Base-by-base conservation (phyloP, 345 rosid genomes). In the Gossypium sturtianum region DNA sequence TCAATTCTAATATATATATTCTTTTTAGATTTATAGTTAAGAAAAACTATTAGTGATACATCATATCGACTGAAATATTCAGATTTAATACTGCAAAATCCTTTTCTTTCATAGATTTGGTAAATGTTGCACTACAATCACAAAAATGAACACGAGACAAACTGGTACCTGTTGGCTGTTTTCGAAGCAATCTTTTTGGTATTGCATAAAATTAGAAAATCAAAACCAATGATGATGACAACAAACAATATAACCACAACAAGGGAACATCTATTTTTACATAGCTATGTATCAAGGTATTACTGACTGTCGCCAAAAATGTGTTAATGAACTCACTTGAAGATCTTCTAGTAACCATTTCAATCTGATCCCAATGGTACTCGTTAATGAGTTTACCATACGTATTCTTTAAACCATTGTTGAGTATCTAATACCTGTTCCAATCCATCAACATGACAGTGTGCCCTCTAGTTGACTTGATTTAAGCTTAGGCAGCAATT, bases 401-500 rank as follows among this genome's bases (percentile, higher is more conserved):
- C 29, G 25, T 51, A 12, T 2, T 20, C 16, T n/a, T 8, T 16
- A 22, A 4, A 68, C 4, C 22, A 16, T 25, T 25, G 44, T 2
- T 2, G 60, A 9, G 16, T 3, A 41, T 51, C 57, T 66, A 49
- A 11, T 66, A 47, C 15, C 61, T 9, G 23, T 49, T 12, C 1
- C 51, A 41, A 60, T 49, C 72, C 20, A 74, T 90, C 88, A 87
- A 67, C 83, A 79, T 64, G 84, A 75, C 75, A 88, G 80, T 72
- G 86, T 73, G 65, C 84, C 85, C 78, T 83, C 83, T 22, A 83
- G 76, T 66, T 66, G 74, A 20, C 80, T 74, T 65, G 83, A 80
- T 83, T 93, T 86, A 62, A 95, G 91, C 84, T 80, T 84, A 17
- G 86, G 81, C 74, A 91, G 89, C 83, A 95, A 80, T 80, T 91